A percentile compares a stretch with the other conserved stretches of the same genome.
Conservation (phyloP, 495 filamentous ascomycete species). For the Massariosphaeria phaeospora region DNA sequence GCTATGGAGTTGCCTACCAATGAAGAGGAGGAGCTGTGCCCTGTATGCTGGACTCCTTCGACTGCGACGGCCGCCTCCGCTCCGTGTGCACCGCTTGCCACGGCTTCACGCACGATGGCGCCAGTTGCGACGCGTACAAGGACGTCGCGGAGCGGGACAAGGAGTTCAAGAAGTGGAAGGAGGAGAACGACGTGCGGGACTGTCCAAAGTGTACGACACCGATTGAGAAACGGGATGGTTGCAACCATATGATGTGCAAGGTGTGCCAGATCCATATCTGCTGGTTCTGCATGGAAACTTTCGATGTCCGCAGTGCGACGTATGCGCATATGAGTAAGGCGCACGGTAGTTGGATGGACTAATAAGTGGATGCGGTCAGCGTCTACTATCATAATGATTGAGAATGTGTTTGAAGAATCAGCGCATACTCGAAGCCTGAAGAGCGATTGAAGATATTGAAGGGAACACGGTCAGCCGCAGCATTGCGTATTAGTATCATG, state of each 20-base stretch:
- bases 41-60: conserved; percentile 20
- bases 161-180: conserved; percentile 25
- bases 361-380: no score
- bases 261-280: conserved; percentile 29
- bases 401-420: no score
- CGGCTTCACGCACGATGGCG: conserved; percentile 9
- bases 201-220: conserved; percentile 24
- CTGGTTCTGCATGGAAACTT: conserved; percentile 31
- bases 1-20: conserved; percentile 1
- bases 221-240: conserved; percentile 30
- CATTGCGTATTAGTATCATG: no score
- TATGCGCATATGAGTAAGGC: conserved; percentile 21
- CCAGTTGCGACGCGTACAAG: conserved; percentile 16
- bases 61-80: conserved; percentile 25
- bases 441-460: no score
- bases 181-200: conserved; percentile 22
- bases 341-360: no score
- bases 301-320: not conserved
- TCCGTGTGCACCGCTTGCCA: conserved; percentile 27
- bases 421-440: no score
- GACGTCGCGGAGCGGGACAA: not conserved
- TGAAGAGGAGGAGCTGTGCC: conserved; percentile 13
- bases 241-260: conserved; percentile 31
- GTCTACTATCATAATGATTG: no score
- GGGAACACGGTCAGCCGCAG: no score